Base-by-base conservation (phyloP, 345 rosid species). In the Acer saccharum region DNA sequence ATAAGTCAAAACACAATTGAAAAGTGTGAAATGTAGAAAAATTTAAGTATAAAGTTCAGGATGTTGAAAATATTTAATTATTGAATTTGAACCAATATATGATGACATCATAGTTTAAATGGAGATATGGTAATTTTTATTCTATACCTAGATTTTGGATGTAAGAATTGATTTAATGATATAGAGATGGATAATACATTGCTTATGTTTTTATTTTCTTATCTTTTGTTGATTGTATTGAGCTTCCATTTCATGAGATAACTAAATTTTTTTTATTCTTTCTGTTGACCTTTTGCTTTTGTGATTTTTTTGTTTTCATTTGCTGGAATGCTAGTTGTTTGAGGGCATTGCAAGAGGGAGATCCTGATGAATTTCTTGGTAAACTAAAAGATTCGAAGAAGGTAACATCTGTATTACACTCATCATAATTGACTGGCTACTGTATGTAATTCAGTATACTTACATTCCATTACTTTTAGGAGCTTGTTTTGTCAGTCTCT, bases 271-370 rank as follows among this genome's bases (percentile, higher is more conserved):
- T 35, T 35, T 35, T 35, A 35, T 35, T 32, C 29, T 73, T 58
- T 60, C 39, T 60, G 25, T 43, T 76, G 64, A 43, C 52, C 54
- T 11, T 13, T 32, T 46, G 50, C 73, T 71, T n/a, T 64, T 50
- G 50, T 61, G 7, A 23, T 69, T n/a, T 64, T 73, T 80, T 69
- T 66, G 57, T 78, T 68, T 77, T 65, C 52, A 58, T 72, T 76
- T 69, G 48, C 55, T 84, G 81, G 75, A 79, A 75, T 82, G 41
- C 65, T 79, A 95, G 99, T 82, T 95, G 97, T 85, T 86, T 95
- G 87, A 87, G 87, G 85, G 94, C 96, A 76, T 85, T 95, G 82
- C 88, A 85, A 83, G 98, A 93, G 85, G 99, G 98, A 83, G 90
- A 90, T 81, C 79, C 64, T 80, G 88, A 82, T 68, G 98, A 93